phyloP scores from a whole-genome alignment of 805 yeast genomes.

The Myxozyma neotropica region DNA sequence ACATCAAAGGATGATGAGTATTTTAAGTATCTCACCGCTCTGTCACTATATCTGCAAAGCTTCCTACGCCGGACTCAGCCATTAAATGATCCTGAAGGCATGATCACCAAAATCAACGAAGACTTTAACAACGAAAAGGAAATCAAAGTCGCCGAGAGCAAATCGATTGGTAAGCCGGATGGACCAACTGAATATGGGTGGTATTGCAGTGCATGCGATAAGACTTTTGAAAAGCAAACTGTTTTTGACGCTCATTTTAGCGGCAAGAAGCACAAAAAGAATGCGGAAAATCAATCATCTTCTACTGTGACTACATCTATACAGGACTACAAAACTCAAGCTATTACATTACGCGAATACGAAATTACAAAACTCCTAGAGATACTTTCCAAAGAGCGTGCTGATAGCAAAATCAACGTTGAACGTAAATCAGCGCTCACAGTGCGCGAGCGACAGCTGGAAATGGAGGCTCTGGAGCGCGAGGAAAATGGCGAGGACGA shows the following conservation, averaged over 20 bases:
- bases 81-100: slow-evolving; percentile 47
- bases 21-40: slow-evolving; percentile 48
- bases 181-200: slow-evolving; percentile 33
- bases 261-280: slow-evolving; percentile 76
- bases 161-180: slow-evolving; percentile 7
- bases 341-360: slow-evolving; percentile 45
- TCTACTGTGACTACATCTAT: slow-evolving; percentile 6
- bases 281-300: slow-evolving; percentile 37
- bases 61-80: slow-evolving; percentile 57
- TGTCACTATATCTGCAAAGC: slow-evolving; percentile 53
- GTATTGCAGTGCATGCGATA: slow-evolving; percentile 67
- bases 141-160: slow-evolving; percentile 19
- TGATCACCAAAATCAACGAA: slow-evolving; percentile 38
- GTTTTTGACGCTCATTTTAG: slow-evolving; percentile 69
- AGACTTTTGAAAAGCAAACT: slow-evolving; percentile 60
- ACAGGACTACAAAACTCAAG: slow-evolving; percentile 26
- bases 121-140: slow-evolving; percentile 40
- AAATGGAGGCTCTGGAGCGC: slow-evolving; percentile 49
- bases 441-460: slow-evolving; percentile 64
- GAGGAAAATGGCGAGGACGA: slow-evolving; percentile 35
- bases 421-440: slow-evolving; percentile 72
- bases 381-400: slow-evolving; percentile 48
- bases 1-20: slow-evolving; percentile 45
- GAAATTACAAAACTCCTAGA: slow-evolving; percentile 46
- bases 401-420: slow-evolving; percentile 58